phyloP scores from a whole-genome alignment of 1,139 yeast species.

The Candida albicans region DNA sequence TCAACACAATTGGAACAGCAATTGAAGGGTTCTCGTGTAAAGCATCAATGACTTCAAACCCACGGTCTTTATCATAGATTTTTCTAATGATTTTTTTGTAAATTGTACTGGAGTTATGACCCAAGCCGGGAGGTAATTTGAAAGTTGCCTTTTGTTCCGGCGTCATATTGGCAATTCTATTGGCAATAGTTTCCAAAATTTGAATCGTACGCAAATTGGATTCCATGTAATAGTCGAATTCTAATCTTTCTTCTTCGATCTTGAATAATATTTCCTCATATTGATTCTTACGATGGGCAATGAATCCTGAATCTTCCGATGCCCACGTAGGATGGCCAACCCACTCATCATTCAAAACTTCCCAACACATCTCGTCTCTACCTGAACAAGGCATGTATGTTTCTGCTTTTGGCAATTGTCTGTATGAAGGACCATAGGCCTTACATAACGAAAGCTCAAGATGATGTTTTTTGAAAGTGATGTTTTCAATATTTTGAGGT shows the following conservation, averaged over 20 bases:
- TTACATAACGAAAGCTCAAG: constrained; percentile 84
- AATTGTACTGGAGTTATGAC: constrained; percentile 86
- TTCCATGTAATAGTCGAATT: constrained; percentile 93
- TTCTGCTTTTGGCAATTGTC: constrained; percentile 90
- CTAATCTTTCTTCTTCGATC: constrained; percentile 96
- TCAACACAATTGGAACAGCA: constrained; percentile 90
- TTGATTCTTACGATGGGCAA: constrained; percentile 96
- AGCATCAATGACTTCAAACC: constrained; percentile 94
- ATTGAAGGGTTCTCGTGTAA: constrained; percentile 92
- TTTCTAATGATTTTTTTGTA: constrained; percentile 92
- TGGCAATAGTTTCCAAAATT: constrained; percentile 92
- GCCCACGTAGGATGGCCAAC: constrained; percentile 99
- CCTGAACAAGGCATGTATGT: constrained; percentile 98
- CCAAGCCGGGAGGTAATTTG: constrained; percentile 89
- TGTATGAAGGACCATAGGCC: constrained; percentile 90
- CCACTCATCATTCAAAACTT: constrained; percentile 97
- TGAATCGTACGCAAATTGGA: constrained; percentile 93
- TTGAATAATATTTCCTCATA: constrained; percentile 94
- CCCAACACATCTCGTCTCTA: constrained; percentile 99
- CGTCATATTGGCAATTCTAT: constrained; percentile 90
- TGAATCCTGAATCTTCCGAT: constrained; percentile 96
- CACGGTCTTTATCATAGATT: constrained; percentile 90
- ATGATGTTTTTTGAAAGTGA: constrained; percentile 85
- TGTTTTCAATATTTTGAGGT: constrained; percentile 81
- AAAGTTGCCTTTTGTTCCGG: constrained; percentile 84